Base-by-base conservation (phyloP, 345 rosid species). In the Hypericum perforatum region DNA sequence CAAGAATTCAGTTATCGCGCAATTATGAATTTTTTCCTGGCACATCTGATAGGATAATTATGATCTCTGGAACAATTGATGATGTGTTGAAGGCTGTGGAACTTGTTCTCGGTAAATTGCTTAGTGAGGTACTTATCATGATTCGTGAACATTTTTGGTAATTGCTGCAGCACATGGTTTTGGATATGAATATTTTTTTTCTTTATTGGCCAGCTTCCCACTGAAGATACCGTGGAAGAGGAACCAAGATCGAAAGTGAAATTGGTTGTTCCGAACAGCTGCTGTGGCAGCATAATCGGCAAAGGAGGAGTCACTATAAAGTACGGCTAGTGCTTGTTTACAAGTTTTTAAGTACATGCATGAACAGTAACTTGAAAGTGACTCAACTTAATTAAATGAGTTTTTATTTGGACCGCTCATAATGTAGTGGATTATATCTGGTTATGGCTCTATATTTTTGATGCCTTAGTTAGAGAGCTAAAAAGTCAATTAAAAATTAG, bases 271-370 rank as follows among this genome's bases (percentile, higher is more conserved):
- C 95, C 99, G 40, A 89, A 94, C 68, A 78, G 81, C 74, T 86
- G 89, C 49, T 94, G 99, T 66, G 99, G 99, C 56, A 79, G 99
- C 74, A 94, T 94, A 59, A 94, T 94, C 68, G 99, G 99, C 57
- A 94, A 89, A 76, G 99, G 95, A 78, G 97, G 99, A 44, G 76
- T 89, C 63, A 86, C 83, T 37, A 94, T 94, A 74, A 94, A 89
- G 99, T 94, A 81, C 59, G 87, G 47, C 37, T 11, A 47, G 47
- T 62, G 43, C 46, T 59, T 38, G 41, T 38, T 38, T 61, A 54
- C 49, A 12, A 57, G 12, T 43, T 53, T 71, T 56, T 60, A 22
- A 22, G 2, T 22, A 22, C 4, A 22, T 22, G 32, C 32, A 22
- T 22, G 4, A 22, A 4, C 32, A 22, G 32, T 22, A 22, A 22